Conservation (phyloP, 441 rosid species). For the Populus hybrid region DNA sequence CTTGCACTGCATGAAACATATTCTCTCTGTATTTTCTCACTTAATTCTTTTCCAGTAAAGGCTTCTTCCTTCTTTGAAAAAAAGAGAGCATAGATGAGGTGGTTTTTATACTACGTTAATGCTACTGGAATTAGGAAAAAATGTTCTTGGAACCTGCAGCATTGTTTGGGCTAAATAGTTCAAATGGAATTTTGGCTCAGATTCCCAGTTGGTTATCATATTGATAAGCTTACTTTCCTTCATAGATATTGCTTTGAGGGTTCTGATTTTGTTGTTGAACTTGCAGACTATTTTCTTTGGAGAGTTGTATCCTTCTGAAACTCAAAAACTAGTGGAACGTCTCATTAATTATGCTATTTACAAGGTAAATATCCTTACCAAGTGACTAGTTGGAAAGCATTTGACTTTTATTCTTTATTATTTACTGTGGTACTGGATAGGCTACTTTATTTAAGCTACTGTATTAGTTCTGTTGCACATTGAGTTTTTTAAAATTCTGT, state of each 20-base stretch:
- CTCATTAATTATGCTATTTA: slow-evolving; percentile 88
- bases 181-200: background rate
- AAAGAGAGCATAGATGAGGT: background rate
- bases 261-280: slow-evolving; percentile 11
- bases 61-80: background rate
- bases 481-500: background rate
- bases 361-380: slow-evolving; percentile 58
- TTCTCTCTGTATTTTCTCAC: background rate
- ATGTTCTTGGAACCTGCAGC: background rate
- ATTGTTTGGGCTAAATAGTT: background rate
- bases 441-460: background rate
- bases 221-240: slow-evolving; percentile 2
- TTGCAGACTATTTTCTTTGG: slow-evolving; percentile 86
- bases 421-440: background rate
- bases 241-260: slow-evolving; percentile 1
- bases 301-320: slow-evolving; percentile 76
- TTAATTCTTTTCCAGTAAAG: background rate
- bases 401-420: slow-evolving; percentile 2
- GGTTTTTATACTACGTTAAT: background rate
- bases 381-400: background rate
- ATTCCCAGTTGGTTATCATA: background rate
- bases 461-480: background rate
- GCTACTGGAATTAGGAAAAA: background rate
- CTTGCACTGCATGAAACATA: background rate
- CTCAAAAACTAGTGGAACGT: slow-evolving; percentile 75